Percentiles rank a stretch among this genome's conserved stretches.
These are phyloP conservation scores for Fraxinus xanthoxyloides DNA, from an alignment of 305 asterid genomes.

Conservation along the genomic window DNA sequence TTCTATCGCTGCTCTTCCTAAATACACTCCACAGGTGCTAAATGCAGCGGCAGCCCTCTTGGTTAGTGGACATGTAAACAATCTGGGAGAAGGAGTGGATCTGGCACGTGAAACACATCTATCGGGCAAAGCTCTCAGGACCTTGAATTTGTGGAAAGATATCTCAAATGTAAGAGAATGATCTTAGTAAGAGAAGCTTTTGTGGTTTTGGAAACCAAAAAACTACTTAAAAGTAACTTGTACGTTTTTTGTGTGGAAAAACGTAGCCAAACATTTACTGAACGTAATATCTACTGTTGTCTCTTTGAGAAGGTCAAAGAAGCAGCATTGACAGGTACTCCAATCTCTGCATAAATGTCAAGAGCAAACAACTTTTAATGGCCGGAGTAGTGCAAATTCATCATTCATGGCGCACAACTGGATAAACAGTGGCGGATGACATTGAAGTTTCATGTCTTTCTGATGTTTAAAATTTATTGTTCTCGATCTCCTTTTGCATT, in stretches of 20 bases:
- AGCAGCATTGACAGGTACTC: slow-evolving; percentile 17
- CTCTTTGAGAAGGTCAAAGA: slow-evolving; percentile 46
- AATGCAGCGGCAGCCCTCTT: slow-evolving; percentile 89
- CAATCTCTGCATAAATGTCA: slow-evolving; percentile 25
- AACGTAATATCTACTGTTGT: slow-evolving; percentile 4
- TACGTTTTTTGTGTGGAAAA: neutral
- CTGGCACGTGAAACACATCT: slow-evolving; percentile 59
- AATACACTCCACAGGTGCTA: slow-evolving; percentile 46
- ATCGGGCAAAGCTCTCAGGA: slow-evolving; percentile 71
- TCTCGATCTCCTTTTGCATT: neutral
- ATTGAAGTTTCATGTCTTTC: neutral
- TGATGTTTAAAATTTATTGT: neutral
- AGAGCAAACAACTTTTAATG: neutral
- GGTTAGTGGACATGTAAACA: slow-evolving; percentile 61
- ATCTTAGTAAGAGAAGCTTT: neutral
- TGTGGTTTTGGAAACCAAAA: neutral
- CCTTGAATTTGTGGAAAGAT: slow-evolving; percentile 65
- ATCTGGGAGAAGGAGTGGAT: slow-evolving; percentile 64
- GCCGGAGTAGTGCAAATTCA: neutral
- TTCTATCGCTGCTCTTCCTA: neutral
- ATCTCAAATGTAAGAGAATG: slow-evolving; percentile 56
- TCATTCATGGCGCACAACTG: neutral
- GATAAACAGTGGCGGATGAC: neutral
- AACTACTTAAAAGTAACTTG: neutral
- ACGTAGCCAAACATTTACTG: neutral